These are phyloP conservation scores for Annulohypoxylon truncatum DNA, from an alignment of 2,329 filamentous ascomycete genomes.

Conservation along the genomic window DNA sequence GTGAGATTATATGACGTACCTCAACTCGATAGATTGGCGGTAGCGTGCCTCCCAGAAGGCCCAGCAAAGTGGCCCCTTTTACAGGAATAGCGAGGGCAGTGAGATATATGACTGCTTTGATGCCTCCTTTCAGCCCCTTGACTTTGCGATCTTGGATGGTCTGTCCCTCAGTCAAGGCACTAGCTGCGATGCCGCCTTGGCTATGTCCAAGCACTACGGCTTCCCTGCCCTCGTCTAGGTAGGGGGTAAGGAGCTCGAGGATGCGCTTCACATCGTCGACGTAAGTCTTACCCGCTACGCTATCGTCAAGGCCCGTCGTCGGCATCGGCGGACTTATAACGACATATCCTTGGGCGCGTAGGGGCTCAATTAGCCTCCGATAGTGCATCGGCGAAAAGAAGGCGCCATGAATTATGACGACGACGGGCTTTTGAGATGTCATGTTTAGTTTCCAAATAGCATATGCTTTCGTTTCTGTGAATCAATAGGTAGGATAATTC, in stretches of 20 bases:
- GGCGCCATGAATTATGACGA: slow-evolving; percentile 42
- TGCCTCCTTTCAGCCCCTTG: slow-evolving; percentile 45
- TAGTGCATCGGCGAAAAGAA: slow-evolving; percentile 41
- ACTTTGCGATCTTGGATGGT: slow-evolving; percentile 44
- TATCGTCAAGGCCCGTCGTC: slow-evolving; percentile 41
- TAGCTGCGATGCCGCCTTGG: slow-evolving; percentile 49
- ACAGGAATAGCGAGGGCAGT: slow-evolving; percentile 44
- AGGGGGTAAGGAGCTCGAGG: slow-evolving; percentile 36
- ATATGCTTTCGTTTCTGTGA: neutral
- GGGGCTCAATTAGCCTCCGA: slow-evolving; percentile 37
- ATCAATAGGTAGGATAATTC: neutral
- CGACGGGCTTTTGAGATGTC: slow-evolving; percentile 37
- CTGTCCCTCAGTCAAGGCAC: slow-evolving; percentile 43
- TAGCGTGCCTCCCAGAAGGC: slow-evolving; percentile 31
- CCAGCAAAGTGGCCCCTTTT: slow-evolving; percentile 35
- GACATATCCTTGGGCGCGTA: slow-evolving; percentile 38
- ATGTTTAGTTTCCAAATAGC: slow-evolving; percentile 13
- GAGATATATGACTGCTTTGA: slow-evolving; percentile 48
- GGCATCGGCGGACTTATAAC: slow-evolving; percentile 32
- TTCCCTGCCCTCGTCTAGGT: slow-evolving; percentile 41
- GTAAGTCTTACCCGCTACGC: slow-evolving; percentile 41
- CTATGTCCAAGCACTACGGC: slow-evolving; percentile 45
- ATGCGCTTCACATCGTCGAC: slow-evolving; percentile 42
- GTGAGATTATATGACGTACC: slow-evolving; percentile 16
- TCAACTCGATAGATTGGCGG: slow-evolving; percentile 31